Base-by-base conservation (phyloP, 1,139 yeast genomes). In the Yamadazyma mexicana region DNA sequence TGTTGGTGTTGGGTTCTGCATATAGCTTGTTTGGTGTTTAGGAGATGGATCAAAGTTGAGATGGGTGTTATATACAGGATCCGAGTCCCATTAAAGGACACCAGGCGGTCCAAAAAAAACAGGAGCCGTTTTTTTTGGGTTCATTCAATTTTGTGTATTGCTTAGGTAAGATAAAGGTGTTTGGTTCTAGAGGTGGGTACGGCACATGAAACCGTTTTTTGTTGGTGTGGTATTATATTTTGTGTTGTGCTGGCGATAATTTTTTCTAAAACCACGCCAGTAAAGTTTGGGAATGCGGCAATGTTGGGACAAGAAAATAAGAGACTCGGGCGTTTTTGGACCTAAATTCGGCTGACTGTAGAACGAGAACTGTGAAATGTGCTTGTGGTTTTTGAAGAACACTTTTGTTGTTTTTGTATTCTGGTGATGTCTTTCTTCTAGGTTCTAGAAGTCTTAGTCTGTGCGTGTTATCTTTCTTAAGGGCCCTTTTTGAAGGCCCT, bases 1-100 rank as follows among this genome's bases (percentile, higher is more conserved):
- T 30, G 28, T 32, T 32, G 28, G 27, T 23, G 34, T 32, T 32
- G 34, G 34, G 34, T 32, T 23, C 17, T 32, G 34, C 18, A 23
- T 32, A 32, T 32, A 32, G n/a, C n/a, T 20, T 18, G 14, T 24
- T 6, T 26, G n/a, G 26, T 24, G 20, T 16, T 28, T 28, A 16
- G 31, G 31, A n/a, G 14, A 11, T 14, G 20, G 17, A 15, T 28
- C 18, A 12, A 15, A 7, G 31, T 28, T 10, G 31, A 9, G 18
- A 15, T 15, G 31, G 31, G 18, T 3, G n/a, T 5, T 28, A 26
- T 26, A 12, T 26, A 16, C 29, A 26, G 26, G 26, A 24, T 5
- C 9, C 23, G 23, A 9, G 22, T 20, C 22, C 22, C 22, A 20
- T 5, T 20, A n/a, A n/a, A n/a, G n/a, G n/a, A n/a, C n/a, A n/a